Evolutionary conservation across 2,329 filamentous ascomycete species (phyloP).

Genomic region (Diaporthe ilicicola): DNA sequence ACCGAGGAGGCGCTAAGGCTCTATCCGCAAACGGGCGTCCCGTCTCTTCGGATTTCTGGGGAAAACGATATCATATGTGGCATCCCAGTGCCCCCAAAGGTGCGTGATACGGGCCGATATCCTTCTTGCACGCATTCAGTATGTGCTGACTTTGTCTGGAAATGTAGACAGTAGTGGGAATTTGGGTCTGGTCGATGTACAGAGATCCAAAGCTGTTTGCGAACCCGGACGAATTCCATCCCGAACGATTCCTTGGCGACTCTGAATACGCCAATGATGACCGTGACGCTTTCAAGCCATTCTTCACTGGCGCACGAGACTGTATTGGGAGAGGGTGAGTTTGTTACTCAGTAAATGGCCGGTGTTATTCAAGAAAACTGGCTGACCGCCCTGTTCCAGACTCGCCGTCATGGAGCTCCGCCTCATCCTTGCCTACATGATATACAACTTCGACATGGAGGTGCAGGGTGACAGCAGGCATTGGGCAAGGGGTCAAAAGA

Average conservation of each 20-base stretch:
- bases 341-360: neutral
- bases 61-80: conserved; percentile 6
- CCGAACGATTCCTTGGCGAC: conserved; percentile 57
- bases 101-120: neutral
- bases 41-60: neutral
- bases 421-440: conserved; percentile 53
- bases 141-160: neutral
- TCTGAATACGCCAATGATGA: conserved; percentile 50
- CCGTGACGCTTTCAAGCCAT: conserved; percentile 54
- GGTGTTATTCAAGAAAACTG: accelerated
- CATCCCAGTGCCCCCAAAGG: neutral
- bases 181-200: conserved; percentile 11
- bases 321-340: conserved; percentile 60
- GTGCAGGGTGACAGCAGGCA: conserved; percentile 45
- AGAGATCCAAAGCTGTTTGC: neutral
- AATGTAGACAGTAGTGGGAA: neutral
- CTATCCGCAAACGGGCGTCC: neutral
- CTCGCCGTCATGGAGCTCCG: conserved; percentile 61
- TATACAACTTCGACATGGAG: conserved; percentile 59
- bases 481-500: conserved; percentile 49
- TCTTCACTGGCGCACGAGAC: conserved; percentile 56
- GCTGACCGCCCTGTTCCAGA: conserved; percentile 38
- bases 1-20: conserved; percentile 4
- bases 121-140: accelerated
- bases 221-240: conserved; percentile 46